Evolutionary conservation across 108 stramenopile species (phyloP).

Genomic region (Fistulifera pelliculosa): DNA sequence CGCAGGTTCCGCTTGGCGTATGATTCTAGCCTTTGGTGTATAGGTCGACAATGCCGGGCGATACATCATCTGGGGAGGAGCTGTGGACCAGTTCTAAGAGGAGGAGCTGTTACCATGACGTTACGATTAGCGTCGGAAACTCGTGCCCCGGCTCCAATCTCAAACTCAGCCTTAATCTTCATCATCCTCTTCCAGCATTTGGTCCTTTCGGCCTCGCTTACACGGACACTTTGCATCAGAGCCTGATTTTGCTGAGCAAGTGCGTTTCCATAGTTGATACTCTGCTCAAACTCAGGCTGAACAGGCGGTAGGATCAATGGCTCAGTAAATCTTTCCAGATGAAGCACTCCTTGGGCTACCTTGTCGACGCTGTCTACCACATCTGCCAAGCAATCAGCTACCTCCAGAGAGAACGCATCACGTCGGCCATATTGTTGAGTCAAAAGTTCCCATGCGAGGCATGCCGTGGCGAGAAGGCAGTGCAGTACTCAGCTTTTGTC

Average conservation of each 20-base stretch:
- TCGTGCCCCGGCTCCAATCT: constrained; percentile 6
- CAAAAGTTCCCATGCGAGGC: constrained; percentile 20
- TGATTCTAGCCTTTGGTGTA: constrained; percentile 8
- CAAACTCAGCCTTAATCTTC: constrained; percentile 38
- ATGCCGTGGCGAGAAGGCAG: constrained; percentile 21
- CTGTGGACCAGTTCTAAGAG: constrained; percentile 17
- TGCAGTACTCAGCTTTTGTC: neutral
- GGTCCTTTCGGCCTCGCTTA: constrained; percentile 45
- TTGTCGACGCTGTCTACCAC: constrained; percentile 30
- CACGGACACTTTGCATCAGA: constrained; percentile 19
- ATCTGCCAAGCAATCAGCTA: constrained; percentile 23
- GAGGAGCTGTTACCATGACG: constrained; percentile 17
- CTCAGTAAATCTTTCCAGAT: constrained; percentile 4
- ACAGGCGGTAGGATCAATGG: constrained; percentile 40
- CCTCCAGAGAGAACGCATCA: constrained; percentile 8
- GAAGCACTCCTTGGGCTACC: constrained; percentile 11
- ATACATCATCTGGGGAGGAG: constrained; percentile 10
- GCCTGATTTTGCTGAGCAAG: constrained; percentile 2
- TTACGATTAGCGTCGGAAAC: constrained; percentile 10
- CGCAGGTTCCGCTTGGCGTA: constrained; percentile 6
- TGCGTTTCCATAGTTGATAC: too few relatives aligned
- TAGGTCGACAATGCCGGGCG: constrained; percentile 14
- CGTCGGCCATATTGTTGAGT: constrained; percentile 14
- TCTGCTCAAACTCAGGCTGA: constrained; percentile 5
- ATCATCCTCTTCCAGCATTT: constrained; percentile 41